These are phyloP conservation scores for Rhynchospora breviuscula DNA, from an alignment of 176 grass and related monocot species.

Conservation along the genomic window DNA sequence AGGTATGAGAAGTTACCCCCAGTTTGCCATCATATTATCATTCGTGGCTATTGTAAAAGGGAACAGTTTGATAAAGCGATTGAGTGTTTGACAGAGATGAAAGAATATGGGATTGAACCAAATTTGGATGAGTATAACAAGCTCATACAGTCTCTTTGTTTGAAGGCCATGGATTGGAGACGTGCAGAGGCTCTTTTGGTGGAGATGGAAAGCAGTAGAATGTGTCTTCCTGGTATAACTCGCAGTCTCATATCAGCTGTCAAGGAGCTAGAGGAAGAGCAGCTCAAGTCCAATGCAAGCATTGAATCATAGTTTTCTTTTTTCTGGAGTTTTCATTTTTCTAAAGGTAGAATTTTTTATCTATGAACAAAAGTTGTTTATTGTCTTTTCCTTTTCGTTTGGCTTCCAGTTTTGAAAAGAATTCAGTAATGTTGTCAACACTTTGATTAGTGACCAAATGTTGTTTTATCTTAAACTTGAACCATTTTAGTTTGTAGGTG, in stretches of 20 bases:
- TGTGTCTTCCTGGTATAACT: slow-evolving; percentile 51
- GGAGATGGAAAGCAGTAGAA: slow-evolving; percentile 65
- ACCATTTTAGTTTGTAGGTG: not conserved
- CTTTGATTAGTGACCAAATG: not conserved
- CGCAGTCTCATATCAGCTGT: slow-evolving; percentile 78
- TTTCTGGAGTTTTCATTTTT: not conserved
- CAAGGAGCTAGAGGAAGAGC: slow-evolving; percentile 78
- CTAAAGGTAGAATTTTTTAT: not conserved
- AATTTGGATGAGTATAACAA: slow-evolving; percentile 89
- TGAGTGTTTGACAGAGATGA: slow-evolving; percentile 88
- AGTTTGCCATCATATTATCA: slow-evolving; percentile 69
- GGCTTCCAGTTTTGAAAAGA: not conserved
- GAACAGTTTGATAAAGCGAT: slow-evolving; percentile 79
- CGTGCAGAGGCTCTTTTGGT: slow-evolving; percentile 63
- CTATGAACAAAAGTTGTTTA: not conserved
- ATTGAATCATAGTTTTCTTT: slow-evolving; percentile 48
- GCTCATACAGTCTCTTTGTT: slow-evolving; percentile 80
- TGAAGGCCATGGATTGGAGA: slow-evolving; percentile 81
- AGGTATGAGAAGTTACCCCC: slow-evolving; percentile 53
- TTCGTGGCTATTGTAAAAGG: slow-evolving; percentile 93
- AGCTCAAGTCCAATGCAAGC: slow-evolving; percentile 36
- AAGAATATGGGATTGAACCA: slow-evolving; percentile 70
- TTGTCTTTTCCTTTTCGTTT: not conserved
- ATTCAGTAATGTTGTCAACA: not conserved
- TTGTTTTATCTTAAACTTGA: not conserved